Evolutionary conservation across 805 yeast species (phyloP).

Genomic region (Yarrowia sp.): DNA sequence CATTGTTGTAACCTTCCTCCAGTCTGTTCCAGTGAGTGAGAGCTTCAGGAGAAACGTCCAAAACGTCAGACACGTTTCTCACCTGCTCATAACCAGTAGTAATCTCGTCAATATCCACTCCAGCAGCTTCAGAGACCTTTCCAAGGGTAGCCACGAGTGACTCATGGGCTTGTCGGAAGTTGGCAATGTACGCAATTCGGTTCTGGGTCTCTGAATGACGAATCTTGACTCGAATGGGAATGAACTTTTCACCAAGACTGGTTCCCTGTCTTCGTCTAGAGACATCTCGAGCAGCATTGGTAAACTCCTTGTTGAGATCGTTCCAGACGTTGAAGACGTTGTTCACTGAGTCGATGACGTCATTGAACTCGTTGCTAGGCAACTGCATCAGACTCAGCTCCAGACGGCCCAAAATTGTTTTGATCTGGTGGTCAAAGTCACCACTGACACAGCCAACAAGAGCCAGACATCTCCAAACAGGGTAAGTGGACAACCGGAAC

Average conservation of each 20-base stretch:
- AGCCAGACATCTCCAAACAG: slow-evolving; percentile 59
- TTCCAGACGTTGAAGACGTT: slow-evolving; percentile 55
- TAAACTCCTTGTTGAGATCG: slow-evolving; percentile 58
- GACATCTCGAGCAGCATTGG: slow-evolving; percentile 67
- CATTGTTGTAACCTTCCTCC: slow-evolving; percentile 45
- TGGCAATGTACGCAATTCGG: slow-evolving; percentile 45
- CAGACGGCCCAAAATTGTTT: slow-evolving; percentile 41
- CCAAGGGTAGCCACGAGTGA: slow-evolving; percentile 45
- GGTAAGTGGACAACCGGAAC: slow-evolving; percentile 59
- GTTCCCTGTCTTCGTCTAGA: slow-evolving; percentile 54
- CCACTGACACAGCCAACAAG: slow-evolving; percentile 63
- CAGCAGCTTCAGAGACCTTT: slow-evolving; percentile 31
- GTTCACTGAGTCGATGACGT: slow-evolving; percentile 37
- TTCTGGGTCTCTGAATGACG: slow-evolving; percentile 44
- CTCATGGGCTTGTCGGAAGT: slow-evolving; percentile 55
- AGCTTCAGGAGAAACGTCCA: slow-evolving; percentile 40
- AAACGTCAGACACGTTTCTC: slow-evolving; percentile 43
- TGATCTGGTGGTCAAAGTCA: slow-evolving; percentile 52
- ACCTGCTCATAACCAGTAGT: slow-evolving; percentile 35
- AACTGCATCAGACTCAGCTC: slow-evolving; percentile 46
- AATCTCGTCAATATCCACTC: slow-evolving; percentile 21
- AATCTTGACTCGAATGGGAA: slow-evolving; percentile 59
- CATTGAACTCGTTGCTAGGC: slow-evolving; percentile 44
- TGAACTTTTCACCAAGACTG: slow-evolving; percentile 56
- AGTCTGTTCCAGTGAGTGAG: slow-evolving; percentile 44